These are phyloP conservation scores for Ammopiptanthus mongolicus DNA, from an alignment of 306 rosid genomes.

Conservation along the genomic window DNA sequence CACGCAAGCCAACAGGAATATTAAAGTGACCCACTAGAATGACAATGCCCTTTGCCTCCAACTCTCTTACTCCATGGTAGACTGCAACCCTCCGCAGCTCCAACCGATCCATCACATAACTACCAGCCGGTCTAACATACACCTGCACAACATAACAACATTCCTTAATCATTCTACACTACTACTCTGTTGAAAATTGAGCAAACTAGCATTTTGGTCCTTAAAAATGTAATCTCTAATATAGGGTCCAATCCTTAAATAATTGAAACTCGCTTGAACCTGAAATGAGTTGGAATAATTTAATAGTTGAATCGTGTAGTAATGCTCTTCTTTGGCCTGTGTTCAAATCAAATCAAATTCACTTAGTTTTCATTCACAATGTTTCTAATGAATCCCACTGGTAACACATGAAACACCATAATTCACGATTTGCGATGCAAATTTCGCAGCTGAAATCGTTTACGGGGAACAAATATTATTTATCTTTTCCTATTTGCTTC, in stretches of 20 bases:
- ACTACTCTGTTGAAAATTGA: neutral
- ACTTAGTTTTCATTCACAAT: too few species aligned
- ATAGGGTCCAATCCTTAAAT: too few species aligned
- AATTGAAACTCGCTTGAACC: neutral
- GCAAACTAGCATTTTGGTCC: neutral
- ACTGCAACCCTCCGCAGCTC: constrained; percentile 78
- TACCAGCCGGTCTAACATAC: constrained; percentile 95
- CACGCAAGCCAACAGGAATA: constrained; percentile 71
- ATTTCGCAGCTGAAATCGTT: neutral
- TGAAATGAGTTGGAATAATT: too few species aligned
- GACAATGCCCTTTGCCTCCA: constrained; percentile 56
- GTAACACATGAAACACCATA: too few species aligned
- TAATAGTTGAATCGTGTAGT: too few species aligned
- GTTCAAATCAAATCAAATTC: too few species aligned
- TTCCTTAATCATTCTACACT: neutral
- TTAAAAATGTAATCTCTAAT: too few species aligned
- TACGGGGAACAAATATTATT: too few species aligned
- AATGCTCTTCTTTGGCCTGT: too few species aligned
- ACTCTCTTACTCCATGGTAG: constrained; percentile 49
- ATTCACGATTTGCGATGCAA: too few species aligned
- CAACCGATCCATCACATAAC: constrained; percentile 93
- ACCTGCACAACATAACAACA: constrained; percentile 39
- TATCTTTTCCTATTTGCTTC: too few species aligned
- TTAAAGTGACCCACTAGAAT: constrained; percentile 67
- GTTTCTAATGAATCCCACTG: too few species aligned